These are phyloP conservation scores for Rubus idaeus DNA, from an alignment of 306 rosid species.

Conservation along the genomic window DNA sequence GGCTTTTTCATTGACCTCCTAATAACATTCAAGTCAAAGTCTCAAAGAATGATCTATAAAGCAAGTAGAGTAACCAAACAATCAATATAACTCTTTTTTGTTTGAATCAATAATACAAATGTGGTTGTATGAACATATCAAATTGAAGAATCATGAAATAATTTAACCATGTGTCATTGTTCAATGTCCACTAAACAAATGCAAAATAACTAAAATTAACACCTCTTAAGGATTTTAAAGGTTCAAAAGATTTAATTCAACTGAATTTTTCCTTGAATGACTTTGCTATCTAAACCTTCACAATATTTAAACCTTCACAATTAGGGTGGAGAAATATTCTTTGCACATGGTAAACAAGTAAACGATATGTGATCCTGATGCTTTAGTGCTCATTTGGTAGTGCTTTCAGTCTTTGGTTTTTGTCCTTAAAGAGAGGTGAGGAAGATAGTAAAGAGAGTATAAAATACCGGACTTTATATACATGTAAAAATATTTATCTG, in stretches of 20 bases:
- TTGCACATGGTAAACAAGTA: not conserved
- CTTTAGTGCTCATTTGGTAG: not conserved
- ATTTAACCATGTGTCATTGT: not conserved
- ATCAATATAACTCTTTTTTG: not conserved
- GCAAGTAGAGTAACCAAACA: slow-evolving; percentile 12
- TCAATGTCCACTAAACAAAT: not conserved
- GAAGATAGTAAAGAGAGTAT: not conserved
- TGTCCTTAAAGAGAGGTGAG: not conserved
- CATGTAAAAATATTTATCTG: not conserved
- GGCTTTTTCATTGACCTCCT: slow-evolving; percentile 53
- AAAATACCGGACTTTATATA: not conserved
- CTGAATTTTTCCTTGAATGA: not conserved
- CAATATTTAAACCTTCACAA: not conserved
- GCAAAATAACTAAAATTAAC: no score
- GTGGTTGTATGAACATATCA: slow-evolving; percentile 1
- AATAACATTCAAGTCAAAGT: slow-evolving; percentile 16
- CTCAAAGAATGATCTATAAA: not conserved
- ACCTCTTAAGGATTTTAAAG: not conserved
- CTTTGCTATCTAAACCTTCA: not conserved
- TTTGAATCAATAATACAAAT: not conserved
- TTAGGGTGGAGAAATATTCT: not conserved
- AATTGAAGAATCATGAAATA: slow-evolving; percentile 12
- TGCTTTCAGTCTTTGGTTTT: not conserved
- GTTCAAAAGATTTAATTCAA: not conserved
- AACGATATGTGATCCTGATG: not conserved